Evolutionary conservation across 176 grass and related monocot species (phyloP).

Genomic region (Musa acuminata): DNA sequence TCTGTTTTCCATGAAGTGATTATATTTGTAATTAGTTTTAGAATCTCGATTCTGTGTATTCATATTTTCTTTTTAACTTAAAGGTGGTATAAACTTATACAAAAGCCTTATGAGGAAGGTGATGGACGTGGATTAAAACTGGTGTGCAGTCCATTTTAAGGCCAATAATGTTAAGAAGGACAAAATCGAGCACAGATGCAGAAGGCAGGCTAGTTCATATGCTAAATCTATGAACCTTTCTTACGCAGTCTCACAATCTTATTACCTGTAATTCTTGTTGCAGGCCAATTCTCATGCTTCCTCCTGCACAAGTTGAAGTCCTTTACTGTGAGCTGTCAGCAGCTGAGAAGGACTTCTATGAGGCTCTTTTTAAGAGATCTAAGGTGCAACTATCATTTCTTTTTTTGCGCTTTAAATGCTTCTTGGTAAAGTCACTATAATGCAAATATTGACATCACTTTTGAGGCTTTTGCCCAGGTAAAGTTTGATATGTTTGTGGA

Average conservation of each 20-base stretch:
- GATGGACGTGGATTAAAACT: no score
- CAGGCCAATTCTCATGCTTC: slow-evolving; percentile 84
- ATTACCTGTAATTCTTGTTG: slow-evolving; percentile 21
- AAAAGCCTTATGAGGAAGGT: no score
- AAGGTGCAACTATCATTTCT: slow-evolving; percentile 37
- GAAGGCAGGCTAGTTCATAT: no score
- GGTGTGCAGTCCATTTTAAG: no score
- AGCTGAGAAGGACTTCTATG: slow-evolving; percentile 92
- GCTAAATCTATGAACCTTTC: no score
- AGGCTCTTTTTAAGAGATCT: slow-evolving; percentile 73
- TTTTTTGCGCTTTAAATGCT: slow-evolving; percentile 13
- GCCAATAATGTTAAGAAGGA: no score
- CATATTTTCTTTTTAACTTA: no score
- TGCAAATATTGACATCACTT: slow-evolving; percentile 13
- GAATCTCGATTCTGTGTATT: no score
- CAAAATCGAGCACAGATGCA: no score
- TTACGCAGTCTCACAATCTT: background rate
- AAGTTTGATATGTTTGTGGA: slow-evolving; percentile 97
- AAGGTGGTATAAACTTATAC: no score
- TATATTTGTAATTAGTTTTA: no score
- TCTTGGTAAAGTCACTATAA: slow-evolving; percentile 15
- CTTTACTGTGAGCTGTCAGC: slow-evolving; percentile 85
- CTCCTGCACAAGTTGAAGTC: slow-evolving; percentile 81
- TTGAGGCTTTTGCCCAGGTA: slow-evolving; percentile 43
- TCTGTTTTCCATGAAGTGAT: no score